Base-by-base conservation (phyloP, 768 basidiomycete species). In the Nidularia pulvinata region DNA sequence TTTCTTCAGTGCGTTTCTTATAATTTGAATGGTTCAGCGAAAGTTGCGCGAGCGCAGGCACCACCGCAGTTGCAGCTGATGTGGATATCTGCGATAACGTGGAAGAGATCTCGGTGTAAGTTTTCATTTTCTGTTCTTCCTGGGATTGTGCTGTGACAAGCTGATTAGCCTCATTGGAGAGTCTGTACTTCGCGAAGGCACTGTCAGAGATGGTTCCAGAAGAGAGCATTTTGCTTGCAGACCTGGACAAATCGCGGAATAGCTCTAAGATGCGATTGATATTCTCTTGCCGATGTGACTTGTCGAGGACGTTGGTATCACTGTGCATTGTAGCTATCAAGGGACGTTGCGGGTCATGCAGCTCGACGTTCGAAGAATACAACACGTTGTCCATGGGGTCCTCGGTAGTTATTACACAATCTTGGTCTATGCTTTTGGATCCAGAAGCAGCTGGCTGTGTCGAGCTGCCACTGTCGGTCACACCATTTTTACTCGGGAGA, bases 21-120 rank as follows among this genome's bases (percentile, higher is more conserved):
- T 66, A 72, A 52, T 78, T 70, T 43, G 69, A 69, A 51, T 81
- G 78, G 33, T 65, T 70, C 37, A 68, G 62, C 54, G 76, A 66
- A 25, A 81, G 71, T 36, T 76, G 72, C 19, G 78, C 74, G 22
- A 84, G 71, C 35, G 77, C 66, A 16, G 81, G 75, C 3, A 73
- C 70, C 32, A 82, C 71, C 9, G 72, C 64, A 53, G 66, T 67
- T 14, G 75, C 72, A n/a, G 75, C 73, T 4, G 72, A 65, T 4
- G 69, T 59, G 34, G 78, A 76, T 37, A 78, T 70, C 55, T 70
- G 73, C 11, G 79, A 74, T 33, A 84, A 68, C 13, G 77, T 71
- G 37, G 74, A 65, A 6, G 80, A 80, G 47, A 84, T 67, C 34
- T 78, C 74, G 2, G 72, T 79, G 54, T 79, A 83, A 2, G 77